Evolutionary conservation across 148 eudicot genomes (phyloP).

Genomic region (Rhododendron henanense): DNA sequence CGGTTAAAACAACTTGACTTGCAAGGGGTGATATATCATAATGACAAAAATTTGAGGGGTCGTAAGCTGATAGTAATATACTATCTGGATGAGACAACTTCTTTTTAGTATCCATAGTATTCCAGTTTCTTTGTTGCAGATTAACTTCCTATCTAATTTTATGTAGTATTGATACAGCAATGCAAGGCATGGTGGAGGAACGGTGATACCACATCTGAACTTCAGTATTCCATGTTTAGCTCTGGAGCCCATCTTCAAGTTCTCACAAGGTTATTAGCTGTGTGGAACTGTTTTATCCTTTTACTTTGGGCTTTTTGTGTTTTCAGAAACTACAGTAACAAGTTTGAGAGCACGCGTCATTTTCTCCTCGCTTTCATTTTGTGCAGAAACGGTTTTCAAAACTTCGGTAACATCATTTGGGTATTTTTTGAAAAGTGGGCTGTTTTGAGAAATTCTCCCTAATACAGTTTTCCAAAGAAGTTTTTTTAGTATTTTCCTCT

Average conservation of each 20-base stretch:
- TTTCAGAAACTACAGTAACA: neutral
- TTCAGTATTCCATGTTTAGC: conserved; percentile 94
- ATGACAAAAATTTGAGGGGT: neutral
- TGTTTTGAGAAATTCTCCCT: neutral
- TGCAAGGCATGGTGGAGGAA: conserved; percentile 88
- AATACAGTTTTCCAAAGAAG: neutral
- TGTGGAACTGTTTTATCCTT: neutral
- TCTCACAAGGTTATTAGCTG: conserved; percentile 57
- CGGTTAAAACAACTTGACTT: neutral
- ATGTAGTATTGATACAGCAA: conserved; percentile 51
- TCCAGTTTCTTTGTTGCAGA: neutral
- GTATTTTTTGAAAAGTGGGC: neutral
- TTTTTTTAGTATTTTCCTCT: neutral
- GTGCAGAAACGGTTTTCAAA: neutral
- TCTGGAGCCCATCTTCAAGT: conserved; percentile 66
- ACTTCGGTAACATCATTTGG: neutral
- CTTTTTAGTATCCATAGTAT: neutral
- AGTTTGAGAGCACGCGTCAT: neutral
- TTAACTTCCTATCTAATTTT: neutral
- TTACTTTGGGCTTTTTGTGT: neutral
- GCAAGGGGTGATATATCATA: neutral
- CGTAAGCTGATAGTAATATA: neutral
- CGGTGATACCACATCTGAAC: conserved; percentile 81
- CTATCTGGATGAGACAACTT: neutral
- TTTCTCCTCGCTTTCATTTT: neutral